A percentile compares a stretch with the other conserved stretches of the same genome.
Evolutionary conservation across 169 alveolate species (phyloP).

Genomic region (Babesia gibsoni): DNA sequence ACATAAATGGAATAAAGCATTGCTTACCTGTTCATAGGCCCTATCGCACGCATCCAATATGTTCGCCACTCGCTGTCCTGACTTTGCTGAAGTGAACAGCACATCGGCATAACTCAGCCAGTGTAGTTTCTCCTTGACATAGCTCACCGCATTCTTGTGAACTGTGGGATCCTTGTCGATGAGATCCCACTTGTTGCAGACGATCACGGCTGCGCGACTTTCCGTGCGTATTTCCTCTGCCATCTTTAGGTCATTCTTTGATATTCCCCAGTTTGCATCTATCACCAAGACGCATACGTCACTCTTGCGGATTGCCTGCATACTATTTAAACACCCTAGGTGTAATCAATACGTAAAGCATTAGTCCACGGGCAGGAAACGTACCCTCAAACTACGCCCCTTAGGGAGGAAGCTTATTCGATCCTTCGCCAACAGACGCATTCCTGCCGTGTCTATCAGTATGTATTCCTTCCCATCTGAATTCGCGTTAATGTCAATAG

Average conservation of each 20-base stretch:
- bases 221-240: conserved; percentile 71
- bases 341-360: neutral
- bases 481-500: no score
- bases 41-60: conserved; percentile 62
- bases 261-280: conserved; percentile 74
- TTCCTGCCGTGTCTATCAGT: conserved; percentile 60
- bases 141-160: conserved; percentile 65
- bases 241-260: conserved; percentile 67
- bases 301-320: conserved; percentile 69
- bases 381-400: conserved; percentile 42
- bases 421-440: conserved; percentile 47
- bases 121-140: conserved; percentile 68
- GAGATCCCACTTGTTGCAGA: conserved; percentile 79
- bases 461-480: conserved; percentile 9
- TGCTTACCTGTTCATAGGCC: conserved; percentile 58
- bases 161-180: conserved; percentile 70
- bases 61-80: conserved; percentile 69
- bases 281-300: conserved; percentile 74
- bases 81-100: conserved; percentile 70
- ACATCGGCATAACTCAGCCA: conserved; percentile 71
- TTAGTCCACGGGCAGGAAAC: neutral
- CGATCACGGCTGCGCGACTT: conserved; percentile 69
- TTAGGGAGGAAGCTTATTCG: conserved; percentile 52
- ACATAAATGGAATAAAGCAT: conserved; percentile 19
- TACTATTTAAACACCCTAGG: conserved; percentile 15